phyloP scores from a whole-genome alignment of 225 moss, liverwort and hornwort genomes.

The Polytrichum formosum region DNA sequence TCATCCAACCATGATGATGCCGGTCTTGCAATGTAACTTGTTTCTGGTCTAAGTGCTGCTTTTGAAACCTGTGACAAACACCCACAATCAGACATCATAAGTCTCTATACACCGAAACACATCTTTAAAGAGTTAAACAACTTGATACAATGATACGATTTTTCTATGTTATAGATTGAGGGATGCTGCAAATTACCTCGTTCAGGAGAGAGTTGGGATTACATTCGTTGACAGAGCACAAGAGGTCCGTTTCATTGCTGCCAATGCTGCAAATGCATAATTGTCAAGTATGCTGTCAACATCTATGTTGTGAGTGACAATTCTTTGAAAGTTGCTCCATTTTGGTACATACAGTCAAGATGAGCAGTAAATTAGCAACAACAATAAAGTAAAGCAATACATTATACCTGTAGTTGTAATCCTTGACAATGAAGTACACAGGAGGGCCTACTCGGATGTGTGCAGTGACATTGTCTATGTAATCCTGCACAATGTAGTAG shows the following conservation, averaged over 20 bases:
- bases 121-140: no score
- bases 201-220: conserved; percentile 73
- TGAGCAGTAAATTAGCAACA: neutral
- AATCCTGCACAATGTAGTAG: conserved; percentile 26
- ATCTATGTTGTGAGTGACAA: neutral
- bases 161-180: neutral
- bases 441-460: conserved; percentile 49
- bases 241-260: conserved; percentile 70
- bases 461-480: conserved; percentile 36
- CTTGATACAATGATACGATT: no score
- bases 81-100: neutral
- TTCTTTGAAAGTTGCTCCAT: neutral
- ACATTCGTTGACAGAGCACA: conserved; percentile 83
- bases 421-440: conserved; percentile 49
- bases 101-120: no score
- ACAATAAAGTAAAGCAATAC: neutral
- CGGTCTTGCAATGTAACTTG: conserved; percentile 77
- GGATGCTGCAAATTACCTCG: conserved; percentile 47
- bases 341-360: no score
- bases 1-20: conserved; percentile 95
- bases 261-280: conserved; percentile 26
- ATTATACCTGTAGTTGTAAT: conserved; percentile 51
- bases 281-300: neutral
- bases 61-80: conserved; percentile 55
- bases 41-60: conserved; percentile 68